Percentiles rank a stretch among this genome's conserved stretches.
Evolutionary conservation across 768 basidiomycete genomes (phyloP).

Genomic region (Boletales sp.): DNA sequence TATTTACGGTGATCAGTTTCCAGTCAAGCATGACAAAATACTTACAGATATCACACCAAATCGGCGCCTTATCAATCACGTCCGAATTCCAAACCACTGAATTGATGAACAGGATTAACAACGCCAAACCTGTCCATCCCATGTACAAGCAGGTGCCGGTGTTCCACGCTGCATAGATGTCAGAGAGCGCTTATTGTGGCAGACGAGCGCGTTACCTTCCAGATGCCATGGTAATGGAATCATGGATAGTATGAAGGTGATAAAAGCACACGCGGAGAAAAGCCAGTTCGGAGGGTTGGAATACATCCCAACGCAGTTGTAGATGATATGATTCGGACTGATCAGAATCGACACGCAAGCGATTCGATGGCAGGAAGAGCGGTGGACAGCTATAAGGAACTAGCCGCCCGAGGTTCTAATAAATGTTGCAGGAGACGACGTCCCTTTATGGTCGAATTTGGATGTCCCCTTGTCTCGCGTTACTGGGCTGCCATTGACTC

Average conservation of each 20-base stretch:
- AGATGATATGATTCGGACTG: conserved; percentile 9
- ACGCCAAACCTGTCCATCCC: conserved; percentile 39
- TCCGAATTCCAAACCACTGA: conserved; percentile 51
- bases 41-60: conserved; percentile 68
- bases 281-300: conserved; percentile 28
- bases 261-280: conserved; percentile 49
- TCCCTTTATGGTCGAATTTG: conserved; percentile 26
- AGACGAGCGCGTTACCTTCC: conserved; percentile 15
- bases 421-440: conserved; percentile 14
- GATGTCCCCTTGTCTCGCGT: conserved; percentile 24
- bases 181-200: background rate
- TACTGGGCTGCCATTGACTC: background rate
- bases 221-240: conserved; percentile 69
- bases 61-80: conserved; percentile 36
- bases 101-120: conserved; percentile 48
- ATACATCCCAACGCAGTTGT: conserved; percentile 28
- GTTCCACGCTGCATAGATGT: conserved; percentile 35
- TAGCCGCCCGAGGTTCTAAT: conserved; percentile 13
- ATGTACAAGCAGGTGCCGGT: conserved; percentile 45
- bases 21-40: background rate
- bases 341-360: conserved; percentile 2
- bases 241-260: conserved; percentile 51
- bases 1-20: background rate
- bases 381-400: background rate
- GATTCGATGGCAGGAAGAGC: conserved; percentile 3